phyloP scores from a whole-genome alignment of 768 basidiomycete species.

The Leccinellum albellum region DNA sequence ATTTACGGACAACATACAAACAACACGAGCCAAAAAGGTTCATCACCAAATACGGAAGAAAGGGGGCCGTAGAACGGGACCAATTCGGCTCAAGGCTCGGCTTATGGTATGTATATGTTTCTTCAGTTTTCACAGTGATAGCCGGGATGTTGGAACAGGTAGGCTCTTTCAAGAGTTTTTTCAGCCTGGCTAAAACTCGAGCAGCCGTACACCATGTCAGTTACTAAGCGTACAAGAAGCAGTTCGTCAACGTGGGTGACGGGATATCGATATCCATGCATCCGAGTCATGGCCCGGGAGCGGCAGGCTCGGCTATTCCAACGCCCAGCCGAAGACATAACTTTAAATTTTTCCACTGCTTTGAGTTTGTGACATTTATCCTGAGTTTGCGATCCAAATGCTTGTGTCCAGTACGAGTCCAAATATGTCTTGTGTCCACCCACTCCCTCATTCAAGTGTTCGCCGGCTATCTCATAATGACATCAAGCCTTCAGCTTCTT shows the following conservation, averaged over 20 bases:
- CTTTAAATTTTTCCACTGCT: not conserved
- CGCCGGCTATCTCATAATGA: not conserved
- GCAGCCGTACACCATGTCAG: not conserved
- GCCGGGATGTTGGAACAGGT: no score
- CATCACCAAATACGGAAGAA: conserved; percentile 10
- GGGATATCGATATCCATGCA: no score
- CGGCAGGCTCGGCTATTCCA: not conserved
- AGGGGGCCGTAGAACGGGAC: not conserved
- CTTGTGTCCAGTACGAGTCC: not conserved
- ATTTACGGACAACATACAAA: not conserved
- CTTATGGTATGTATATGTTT: no score
- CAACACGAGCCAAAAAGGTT: not conserved
- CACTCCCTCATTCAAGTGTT: not conserved
- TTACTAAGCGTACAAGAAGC: no score
- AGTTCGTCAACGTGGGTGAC: no score
- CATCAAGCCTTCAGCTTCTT: not conserved
- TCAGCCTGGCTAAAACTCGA: not conserved
- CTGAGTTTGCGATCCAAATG: not conserved
- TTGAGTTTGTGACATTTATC: not conserved
- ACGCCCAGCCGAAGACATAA: not conserved
- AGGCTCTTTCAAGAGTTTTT: no score
- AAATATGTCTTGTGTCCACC: not conserved
- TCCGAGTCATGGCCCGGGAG: not conserved
- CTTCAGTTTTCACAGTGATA: no score
- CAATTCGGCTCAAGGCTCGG: no score